Evolutionary conservation across 495 filamentous ascomycete species (phyloP), one percentile per base, ranked within the genome.

Genomic region (Melanomma pulvis-pyrius): DNA sequence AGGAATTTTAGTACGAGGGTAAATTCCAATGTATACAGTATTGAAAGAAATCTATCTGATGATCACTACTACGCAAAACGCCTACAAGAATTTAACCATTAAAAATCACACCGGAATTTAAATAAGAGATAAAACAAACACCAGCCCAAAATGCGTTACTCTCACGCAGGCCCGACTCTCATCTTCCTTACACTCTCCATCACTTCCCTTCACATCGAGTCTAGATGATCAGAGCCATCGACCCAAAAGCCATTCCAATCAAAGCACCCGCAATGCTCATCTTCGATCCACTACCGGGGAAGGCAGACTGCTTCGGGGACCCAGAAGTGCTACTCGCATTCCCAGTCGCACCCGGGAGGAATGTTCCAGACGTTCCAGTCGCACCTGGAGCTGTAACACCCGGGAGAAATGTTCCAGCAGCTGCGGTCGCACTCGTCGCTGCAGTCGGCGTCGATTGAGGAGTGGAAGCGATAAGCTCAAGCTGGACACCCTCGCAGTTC

Each of bases 401-500:
- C 2, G 51, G 30, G 6, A 54, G 12, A 26, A 54, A 54, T 26
- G 5, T 15, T 2, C 39, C n/a, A 11, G 39, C n/a, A 44, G 39
- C 39, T 2, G n/a, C 51, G 8, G 51, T 54, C 13, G 51, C 39
- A 17, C 39, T 44, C n/a, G 39, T 44, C 9, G 39, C 39, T 2
- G n/a, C 51, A 9, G 51, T 54, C 13, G 51, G 51, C 1, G 51
- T 29, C 9, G 51, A n/a, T 11, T 24, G 3, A 1, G 51, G 51
- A 24, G 51, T 29, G 28, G 51, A 5, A 8, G 4, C 54, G 32
- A 41, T 32, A 7, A 57, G 19, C 11, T 57, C 54, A 19, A 57
- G 54, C 5, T 5, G n/a, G 26, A 57, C 34, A 8, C 32, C 30
- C 24, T 57, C 32, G 32, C 54, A 57, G 54, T 57, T 57, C 54